These are phyloP conservation scores for Lasiosphaeria miniovina DNA, from an alignment of 495 filamentous ascomycete genomes.

Conservation along the genomic window DNA sequence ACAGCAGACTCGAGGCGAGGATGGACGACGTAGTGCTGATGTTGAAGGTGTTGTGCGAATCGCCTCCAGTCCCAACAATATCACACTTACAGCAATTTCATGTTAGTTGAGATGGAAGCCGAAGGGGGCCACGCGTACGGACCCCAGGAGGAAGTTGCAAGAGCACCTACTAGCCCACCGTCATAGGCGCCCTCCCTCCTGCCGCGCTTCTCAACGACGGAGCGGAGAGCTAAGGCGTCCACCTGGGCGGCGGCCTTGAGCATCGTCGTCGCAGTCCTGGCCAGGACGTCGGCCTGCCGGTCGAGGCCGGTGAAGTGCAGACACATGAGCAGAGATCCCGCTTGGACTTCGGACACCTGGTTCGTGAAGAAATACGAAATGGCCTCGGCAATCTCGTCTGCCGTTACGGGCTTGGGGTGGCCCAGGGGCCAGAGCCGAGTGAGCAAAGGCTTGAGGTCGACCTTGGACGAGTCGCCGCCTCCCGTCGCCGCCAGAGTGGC, in stretches of 20 bases:
- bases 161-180: slow-evolving; percentile 58
- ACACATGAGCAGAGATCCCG: slow-evolving; percentile 77
- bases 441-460: slow-evolving; percentile 80
- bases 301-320: slow-evolving; percentile 85
- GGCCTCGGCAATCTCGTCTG: slow-evolving; percentile 80
- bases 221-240: slow-evolving; percentile 31
- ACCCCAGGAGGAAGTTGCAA: neutral
- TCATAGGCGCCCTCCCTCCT: slow-evolving; percentile 66
- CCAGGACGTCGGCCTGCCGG: slow-evolving; percentile 72
- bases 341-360: slow-evolving; percentile 76
- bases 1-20: slow-evolving; percentile 74
- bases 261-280: slow-evolving; percentile 64
- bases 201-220: slow-evolving; percentile 51
- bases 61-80: slow-evolving; percentile 96
- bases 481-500: neutral
- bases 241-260: slow-evolving; percentile 57
- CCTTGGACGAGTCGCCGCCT: slow-evolving; percentile 15
- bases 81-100: slow-evolving; percentile 65
- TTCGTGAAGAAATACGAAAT: slow-evolving; percentile 88
- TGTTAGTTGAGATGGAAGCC: neutral
- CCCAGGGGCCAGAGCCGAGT: slow-evolving; percentile 66
- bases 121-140: neutral
- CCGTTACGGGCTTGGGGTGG: slow-evolving; percentile 54
- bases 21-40: slow-evolving; percentile 93
- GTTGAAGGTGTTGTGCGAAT: slow-evolving; percentile 96